Evolutionary conservation across 1,284 basidiomycete genomes (phyloP).

Genomic region (Acaromyces ingoldii): DNA sequence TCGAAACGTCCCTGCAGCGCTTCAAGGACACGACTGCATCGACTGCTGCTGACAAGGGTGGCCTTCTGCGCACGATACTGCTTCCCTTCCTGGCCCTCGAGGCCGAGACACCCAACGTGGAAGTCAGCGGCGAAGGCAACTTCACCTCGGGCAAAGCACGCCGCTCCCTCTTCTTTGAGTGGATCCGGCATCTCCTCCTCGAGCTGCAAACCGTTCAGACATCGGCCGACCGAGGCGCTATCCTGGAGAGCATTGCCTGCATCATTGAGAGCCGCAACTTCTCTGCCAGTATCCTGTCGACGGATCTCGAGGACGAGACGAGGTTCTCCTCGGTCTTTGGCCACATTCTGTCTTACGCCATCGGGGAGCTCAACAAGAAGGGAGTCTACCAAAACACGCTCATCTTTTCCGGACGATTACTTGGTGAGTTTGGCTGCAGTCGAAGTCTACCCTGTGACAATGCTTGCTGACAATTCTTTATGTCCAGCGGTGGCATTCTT

Average conservation of each 20-base stretch:
- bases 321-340: slow-evolving; percentile 39
- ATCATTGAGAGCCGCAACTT: slow-evolving; percentile 45
- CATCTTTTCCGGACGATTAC: slow-evolving; percentile 41
- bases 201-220: slow-evolving; percentile 45
- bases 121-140: slow-evolving; percentile 19
- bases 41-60: slow-evolving; percentile 27
- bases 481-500: slow-evolving; percentile 37
- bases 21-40: slow-evolving; percentile 21
- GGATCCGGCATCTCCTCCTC: slow-evolving; percentile 36
- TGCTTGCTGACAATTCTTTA: background rate
- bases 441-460: background rate
- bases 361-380: slow-evolving; percentile 48
- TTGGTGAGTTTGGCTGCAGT: slow-evolving; percentile 9
- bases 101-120: slow-evolving; percentile 33
- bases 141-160: slow-evolving; percentile 27
- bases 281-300: slow-evolving; percentile 22
- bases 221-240: slow-evolving; percentile 43
- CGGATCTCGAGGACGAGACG: slow-evolving; percentile 29
- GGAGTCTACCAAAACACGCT: slow-evolving; percentile 48
- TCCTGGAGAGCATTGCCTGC: slow-evolving; percentile 45
- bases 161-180: slow-evolving; percentile 42
- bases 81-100: slow-evolving; percentile 45
- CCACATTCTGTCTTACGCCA: slow-evolving; percentile 39
- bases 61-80: slow-evolving; percentile 33
- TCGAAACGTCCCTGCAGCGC: slow-evolving; percentile 31